Conservation (phyloP, 768 basidiomycete species). For the Trametes villosa region DNA sequence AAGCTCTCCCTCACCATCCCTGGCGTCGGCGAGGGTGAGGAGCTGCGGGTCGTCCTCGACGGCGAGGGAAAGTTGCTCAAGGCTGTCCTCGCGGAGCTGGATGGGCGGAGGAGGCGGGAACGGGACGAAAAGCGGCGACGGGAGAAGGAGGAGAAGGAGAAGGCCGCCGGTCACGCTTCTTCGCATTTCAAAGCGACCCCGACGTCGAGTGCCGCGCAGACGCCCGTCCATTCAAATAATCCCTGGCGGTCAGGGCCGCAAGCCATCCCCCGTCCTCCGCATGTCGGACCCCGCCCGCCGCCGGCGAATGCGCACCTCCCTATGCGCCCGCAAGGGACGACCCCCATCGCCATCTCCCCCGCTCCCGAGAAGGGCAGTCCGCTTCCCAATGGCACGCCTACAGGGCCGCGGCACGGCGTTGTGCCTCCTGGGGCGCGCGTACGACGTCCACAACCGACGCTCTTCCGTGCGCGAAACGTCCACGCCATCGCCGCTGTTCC, state of each 20-base stretch:
- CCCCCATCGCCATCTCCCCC: constrained; percentile 21
- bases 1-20: constrained; percentile 47
- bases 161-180: constrained; percentile 15
- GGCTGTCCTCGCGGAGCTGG: constrained; percentile 68
- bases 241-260: constrained; percentile 23
- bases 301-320: constrained; percentile 16
- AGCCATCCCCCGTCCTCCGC: constrained; percentile 9
- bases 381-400: constrained; percentile 1
- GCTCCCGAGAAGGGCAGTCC: constrained; percentile 17
- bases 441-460: constrained; percentile 25
- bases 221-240: constrained; percentile 21
- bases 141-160: constrained; percentile 38
- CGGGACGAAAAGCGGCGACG: constrained; percentile 52
- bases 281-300: constrained; percentile 6
- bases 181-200: constrained; percentile 23
- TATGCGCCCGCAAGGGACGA: constrained; percentile 19
- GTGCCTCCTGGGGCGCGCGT: constrained; percentile 31
- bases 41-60: constrained; percentile 80
- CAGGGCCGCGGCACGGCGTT: constrained; percentile 12
- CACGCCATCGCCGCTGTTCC: constrained; percentile 20
- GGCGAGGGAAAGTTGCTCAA: constrained; percentile 67
- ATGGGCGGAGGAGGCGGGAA: constrained; percentile 52
- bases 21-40: constrained; percentile 52
- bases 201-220: constrained; percentile 23
- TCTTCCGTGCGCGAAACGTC: constrained; percentile 25